Evolutionary conservation across 768 basidiomycete genomes (phyloP).

Genomic region (Lentinula lateritia): DNA sequence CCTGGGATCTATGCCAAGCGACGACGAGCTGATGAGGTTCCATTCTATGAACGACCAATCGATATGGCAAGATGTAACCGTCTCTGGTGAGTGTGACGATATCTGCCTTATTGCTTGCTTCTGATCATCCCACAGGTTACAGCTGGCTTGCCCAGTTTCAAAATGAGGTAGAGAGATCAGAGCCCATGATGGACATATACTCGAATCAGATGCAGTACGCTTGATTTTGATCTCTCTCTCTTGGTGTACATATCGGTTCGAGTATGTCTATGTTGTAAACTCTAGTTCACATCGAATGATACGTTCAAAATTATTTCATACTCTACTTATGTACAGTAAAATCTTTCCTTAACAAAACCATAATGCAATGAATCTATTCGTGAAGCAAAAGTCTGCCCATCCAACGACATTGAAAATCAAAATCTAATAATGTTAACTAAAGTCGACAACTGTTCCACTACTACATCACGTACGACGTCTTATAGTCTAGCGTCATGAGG

Average conservation of each 20-base stretch:
- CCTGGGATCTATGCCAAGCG: conserved; percentile 23
- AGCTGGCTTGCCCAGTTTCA: conserved; percentile 37
- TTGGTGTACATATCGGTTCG: not conserved
- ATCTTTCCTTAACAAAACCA: too few relatives aligned
- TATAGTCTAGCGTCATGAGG: conserved; percentile 65
- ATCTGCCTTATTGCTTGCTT: not conserved
- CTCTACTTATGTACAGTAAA: too few relatives aligned
- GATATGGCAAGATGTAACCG: conserved; percentile 48
- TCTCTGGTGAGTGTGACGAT: conserved; percentile 40
- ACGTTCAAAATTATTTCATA: not conserved
- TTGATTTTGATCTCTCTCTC: not conserved
- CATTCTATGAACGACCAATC: conserved; percentile 50
- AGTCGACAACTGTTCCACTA: not conserved
- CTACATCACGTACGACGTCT: not conserved
- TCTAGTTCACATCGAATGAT: not conserved
- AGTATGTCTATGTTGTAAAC: not conserved
- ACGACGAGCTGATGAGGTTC: conserved; percentile 52
- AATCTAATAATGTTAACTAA: too few relatives aligned
- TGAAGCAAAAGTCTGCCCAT: too few relatives aligned
- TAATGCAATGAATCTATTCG: too few relatives aligned
- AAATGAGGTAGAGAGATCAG: conserved; percentile 28
- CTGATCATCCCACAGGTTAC: conserved; percentile 20
- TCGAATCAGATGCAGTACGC: conserved; percentile 2
- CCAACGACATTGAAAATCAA: too few relatives aligned
- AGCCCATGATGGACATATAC: not conserved